Conservation (phyloP, 148 eudicot species). For the Fagopyrum tataricum region DNA sequence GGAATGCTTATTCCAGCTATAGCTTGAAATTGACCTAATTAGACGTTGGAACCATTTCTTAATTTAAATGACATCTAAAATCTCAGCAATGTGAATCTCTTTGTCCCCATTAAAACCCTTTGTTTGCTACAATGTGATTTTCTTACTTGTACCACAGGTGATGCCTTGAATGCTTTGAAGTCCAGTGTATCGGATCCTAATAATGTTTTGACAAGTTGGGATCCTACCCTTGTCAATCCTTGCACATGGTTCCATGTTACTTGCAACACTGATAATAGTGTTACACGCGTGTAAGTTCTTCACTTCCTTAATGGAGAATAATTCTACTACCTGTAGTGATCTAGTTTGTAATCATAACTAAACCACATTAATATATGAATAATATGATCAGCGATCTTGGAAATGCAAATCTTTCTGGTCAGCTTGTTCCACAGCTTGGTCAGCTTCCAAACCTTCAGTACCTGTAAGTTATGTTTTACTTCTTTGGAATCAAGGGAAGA, state of each 20-base stretch:
- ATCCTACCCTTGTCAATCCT: slow-evolving; percentile 68
- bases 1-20: not conserved
- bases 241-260: slow-evolving; percentile 88
- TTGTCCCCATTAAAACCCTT: not conserved
- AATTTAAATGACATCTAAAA: not conserved
- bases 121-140: not conserved
- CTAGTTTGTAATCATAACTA: not conserved
- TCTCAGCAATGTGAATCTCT: not conserved
- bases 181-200: slow-evolving; percentile 28
- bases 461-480: not conserved
- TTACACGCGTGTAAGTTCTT: slow-evolving; percentile 14
- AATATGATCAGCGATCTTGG: slow-evolving; percentile 41
- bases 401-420: slow-evolving; percentile 29
- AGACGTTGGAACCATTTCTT: not conserved
- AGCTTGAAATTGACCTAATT: not conserved
- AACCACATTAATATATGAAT: not conserved
- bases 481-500: too few species aligned
- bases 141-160: slow-evolving; percentile 10
- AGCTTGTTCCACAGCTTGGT: slow-evolving; percentile 12
- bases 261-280: slow-evolving; percentile 39
- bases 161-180: slow-evolving; percentile 16
- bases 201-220: slow-evolving; percentile 75
- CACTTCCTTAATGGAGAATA: not conserved
- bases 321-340: not conserved
- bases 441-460: slow-evolving; percentile 10